A percentile compares a stretch with the other conserved stretches of the same genome.
These are phyloP conservation scores for Herpetomonas tarakana DNA, from an alignment of 208 protist species.

Conservation along the genomic window DNA sequence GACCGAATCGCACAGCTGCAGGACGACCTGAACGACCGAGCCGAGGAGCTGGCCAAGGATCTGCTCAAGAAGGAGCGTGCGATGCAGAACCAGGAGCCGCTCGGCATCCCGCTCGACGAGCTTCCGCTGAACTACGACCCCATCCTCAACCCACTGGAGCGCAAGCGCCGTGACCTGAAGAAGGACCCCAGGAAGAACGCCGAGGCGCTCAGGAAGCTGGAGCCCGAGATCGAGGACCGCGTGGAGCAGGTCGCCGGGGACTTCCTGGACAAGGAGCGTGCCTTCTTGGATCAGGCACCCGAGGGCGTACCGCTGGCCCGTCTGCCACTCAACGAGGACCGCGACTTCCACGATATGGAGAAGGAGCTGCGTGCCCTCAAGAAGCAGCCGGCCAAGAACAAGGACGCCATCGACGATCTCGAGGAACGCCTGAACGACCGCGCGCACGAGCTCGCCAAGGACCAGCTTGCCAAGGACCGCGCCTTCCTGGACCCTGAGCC, in stretches of 20 bases:
- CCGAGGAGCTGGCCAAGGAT: conserved; percentile 60
- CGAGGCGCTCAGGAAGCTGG: conserved; percentile 44
- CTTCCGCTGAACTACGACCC: conserved; percentile 72
- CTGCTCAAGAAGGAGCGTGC: conserved; percentile 62
- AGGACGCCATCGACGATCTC: conserved; percentile 49
- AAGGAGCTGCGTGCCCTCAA: conserved; percentile 55
- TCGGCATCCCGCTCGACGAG: conserved; percentile 59
- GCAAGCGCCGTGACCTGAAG: conserved; percentile 68
- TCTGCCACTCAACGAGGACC: conserved; percentile 57
- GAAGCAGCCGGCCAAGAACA: conserved; percentile 64
- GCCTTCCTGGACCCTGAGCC: conserved; percentile 44
- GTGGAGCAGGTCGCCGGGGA: conserved; percentile 62
- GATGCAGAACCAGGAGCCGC: conserved; percentile 64
- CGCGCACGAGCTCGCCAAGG: conserved; percentile 58
- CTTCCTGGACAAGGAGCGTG: conserved; percentile 68
- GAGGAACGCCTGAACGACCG: conserved; percentile 72
- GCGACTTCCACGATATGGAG: conserved; percentile 67
- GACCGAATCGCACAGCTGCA: conserved; percentile 59
- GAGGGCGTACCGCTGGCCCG: conserved; percentile 57
- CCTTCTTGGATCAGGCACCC: conserved; percentile 63
- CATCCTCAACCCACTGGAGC: conserved; percentile 56
- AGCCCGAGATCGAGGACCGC: conserved; percentile 60
- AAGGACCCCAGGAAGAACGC: conserved; percentile 57
- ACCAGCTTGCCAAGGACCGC: conserved; percentile 51
- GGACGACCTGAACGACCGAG: conserved; percentile 64